These are phyloP conservation scores for Hirsutella rhossiliensis DNA, from an alignment of 2,329 filamentous ascomycete species.

Conservation along the genomic window DNA sequence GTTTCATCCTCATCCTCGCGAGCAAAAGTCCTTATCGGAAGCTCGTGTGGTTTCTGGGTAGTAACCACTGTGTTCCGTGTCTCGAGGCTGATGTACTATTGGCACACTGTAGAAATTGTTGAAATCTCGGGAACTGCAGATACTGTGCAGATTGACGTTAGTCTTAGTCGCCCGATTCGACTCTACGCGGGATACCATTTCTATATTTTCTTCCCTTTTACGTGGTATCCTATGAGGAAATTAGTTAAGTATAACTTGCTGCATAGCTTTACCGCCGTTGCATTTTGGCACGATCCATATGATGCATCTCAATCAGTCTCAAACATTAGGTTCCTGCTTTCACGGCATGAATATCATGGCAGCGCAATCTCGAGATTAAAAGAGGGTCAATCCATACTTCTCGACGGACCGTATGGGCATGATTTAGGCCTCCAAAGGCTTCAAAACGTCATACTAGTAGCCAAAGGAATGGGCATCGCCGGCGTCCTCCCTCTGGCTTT, in stretches of 20 bases:
- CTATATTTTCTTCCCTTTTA: slow-evolving; percentile 3
- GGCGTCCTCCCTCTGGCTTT: slow-evolving; percentile 1
- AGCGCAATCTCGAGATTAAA: slow-evolving; percentile 1
- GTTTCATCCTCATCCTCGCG: too few species aligned
- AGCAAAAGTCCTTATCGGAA: neutral
- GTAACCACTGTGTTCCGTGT: slow-evolving; percentile 1
- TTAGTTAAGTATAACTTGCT: slow-evolving; percentile 1
- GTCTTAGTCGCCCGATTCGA: too few species aligned
- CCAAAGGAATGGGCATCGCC: slow-evolving; percentile 3
- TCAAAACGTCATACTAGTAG: slow-evolving; percentile 3
- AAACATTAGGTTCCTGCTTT: slow-evolving; percentile 5
- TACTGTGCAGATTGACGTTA: slow-evolving; percentile 1
- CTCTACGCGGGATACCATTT: slow-evolving; percentile 2
- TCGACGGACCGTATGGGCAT: slow-evolving; percentile 3
- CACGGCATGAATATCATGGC: neutral
- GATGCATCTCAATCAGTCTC: neutral
- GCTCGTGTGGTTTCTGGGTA: slow-evolving; percentile 1
- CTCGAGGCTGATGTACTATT: too few species aligned
- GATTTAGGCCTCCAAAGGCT: neutral
- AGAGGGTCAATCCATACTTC: slow-evolving; percentile 2
- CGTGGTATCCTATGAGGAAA: neutral
- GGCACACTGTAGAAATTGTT: neutral
- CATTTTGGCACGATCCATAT: neutral
- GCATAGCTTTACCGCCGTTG: slow-evolving; percentile 3
- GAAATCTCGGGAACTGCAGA: neutral